Evolutionary conservation across 129 eudicot species (phyloP), one percentile per base, ranked within the genome.

Genomic region (Apium graveolens): DNA sequence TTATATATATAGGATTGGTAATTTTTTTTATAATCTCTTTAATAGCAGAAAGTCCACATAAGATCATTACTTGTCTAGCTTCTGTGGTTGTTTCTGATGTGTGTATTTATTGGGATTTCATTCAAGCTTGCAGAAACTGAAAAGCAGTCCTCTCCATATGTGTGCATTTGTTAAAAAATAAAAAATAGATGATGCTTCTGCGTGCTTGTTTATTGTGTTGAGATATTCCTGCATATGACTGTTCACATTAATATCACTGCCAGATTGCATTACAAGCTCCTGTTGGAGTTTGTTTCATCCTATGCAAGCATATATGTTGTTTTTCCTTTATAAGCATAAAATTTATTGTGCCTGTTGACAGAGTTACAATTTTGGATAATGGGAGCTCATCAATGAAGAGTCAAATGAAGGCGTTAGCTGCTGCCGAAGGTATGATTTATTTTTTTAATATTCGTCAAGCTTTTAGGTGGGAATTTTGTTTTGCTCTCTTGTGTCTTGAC

Each of bases 391-490:
- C 93, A 60, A 85, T 81, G 99, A 90, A 90, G 94, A 90, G 70
- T 86, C 96, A 90, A 81, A 74, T 82, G 84, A 90, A 90, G 91
- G 96, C 90, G 53, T 55, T 92, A 79, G 97, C 91, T 88, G 97
- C 95, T 69, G 90, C 90, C 73, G 95, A 96, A 82, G 90, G 99
- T 96, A 88, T 82, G 85, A 35, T 18, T 32, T 37, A 44, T 78
- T 78, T 26, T 78, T 48, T 27, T 29, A 12, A 11, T 31, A 27
- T 65, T 65, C n/a, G 3, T 12, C 72, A 66, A 66, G 24, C 37
- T 66, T 66, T 32, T 24, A 31, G 39, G 41, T 27, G 7, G 41
- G 41, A 60, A n/a, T 16, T 65, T 39, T 12, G 29, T 70, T 37
- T 37, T 57, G 29, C 46, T 41, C 31, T 1, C n/a, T 70, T 20